These are phyloP conservation scores for Tricholoma saponaceum DNA, from an alignment of 768 basidiomycete genomes.

Conservation along the genomic window DNA sequence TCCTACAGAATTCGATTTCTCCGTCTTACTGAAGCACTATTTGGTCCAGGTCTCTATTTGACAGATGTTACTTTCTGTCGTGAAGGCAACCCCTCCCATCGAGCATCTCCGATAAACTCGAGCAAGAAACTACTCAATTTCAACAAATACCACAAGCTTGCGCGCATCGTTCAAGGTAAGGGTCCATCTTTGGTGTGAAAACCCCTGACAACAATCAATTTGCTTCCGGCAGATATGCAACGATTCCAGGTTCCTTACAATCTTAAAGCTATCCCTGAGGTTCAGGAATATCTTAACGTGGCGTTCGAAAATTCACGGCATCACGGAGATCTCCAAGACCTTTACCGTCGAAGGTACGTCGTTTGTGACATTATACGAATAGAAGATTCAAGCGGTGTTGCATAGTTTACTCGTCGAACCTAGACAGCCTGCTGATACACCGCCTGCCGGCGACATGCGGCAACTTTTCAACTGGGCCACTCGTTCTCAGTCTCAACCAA, in stretches of 20 bases:
- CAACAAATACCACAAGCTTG: conserved; percentile 92
- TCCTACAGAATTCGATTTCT: conserved; percentile 8
- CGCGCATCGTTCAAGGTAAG: conserved; percentile 77
- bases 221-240: conserved; percentile 65
- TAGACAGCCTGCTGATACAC: conserved; percentile 69
- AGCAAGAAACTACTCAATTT: conserved; percentile 88
- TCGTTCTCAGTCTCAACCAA: conserved; percentile 43
- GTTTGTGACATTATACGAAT: background rate
- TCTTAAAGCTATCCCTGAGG: conserved; percentile 85
- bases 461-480: conserved; percentile 80
- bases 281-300: conserved; percentile 72
- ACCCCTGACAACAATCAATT: background rate
- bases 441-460: conserved; percentile 64
- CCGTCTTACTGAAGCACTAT: background rate
- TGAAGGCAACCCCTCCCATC: conserved; percentile 87
- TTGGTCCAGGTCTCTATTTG: conserved; percentile 65
- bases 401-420: conserved; percentile 78
- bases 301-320: conserved; percentile 73
- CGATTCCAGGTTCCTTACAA: conserved; percentile 87
- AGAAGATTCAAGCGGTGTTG: background rate
- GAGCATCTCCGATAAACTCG: conserved; percentile 72
- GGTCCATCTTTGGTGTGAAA: background rate
- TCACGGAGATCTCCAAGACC: conserved; percentile 79
- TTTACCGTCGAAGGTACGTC: conserved; percentile 78
- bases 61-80: conserved; percentile 95